Conservation (phyloP, 345 rosid species). For the Psidium guajava region DNA sequence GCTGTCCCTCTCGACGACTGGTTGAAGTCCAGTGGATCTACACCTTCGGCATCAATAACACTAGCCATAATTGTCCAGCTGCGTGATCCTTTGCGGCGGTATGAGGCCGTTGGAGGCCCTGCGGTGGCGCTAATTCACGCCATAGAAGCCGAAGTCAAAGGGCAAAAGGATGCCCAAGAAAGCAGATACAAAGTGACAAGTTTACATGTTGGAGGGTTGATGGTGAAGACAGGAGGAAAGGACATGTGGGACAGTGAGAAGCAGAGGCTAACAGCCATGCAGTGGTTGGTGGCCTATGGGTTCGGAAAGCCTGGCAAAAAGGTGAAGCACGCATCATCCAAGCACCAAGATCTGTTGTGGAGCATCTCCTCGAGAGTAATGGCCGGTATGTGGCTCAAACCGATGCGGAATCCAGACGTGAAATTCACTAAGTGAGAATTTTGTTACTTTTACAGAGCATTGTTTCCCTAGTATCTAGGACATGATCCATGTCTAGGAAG, state of each 20-base stretch:
- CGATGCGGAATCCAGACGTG: slow-evolving; percentile 84
- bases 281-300: slow-evolving; percentile 75
- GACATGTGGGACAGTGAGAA: slow-evolving; percentile 49
- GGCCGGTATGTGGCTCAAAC: slow-evolving; percentile 96
- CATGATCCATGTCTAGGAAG: background rate
- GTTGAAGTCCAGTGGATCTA: slow-evolving; percentile 17
- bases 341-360: slow-evolving; percentile 54
- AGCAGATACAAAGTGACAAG: slow-evolving; percentile 45
- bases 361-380: slow-evolving; percentile 82
- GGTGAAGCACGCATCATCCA: slow-evolving; percentile 26
- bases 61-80: slow-evolving; percentile 52
- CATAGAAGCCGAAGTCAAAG: slow-evolving; percentile 6
- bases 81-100: slow-evolving; percentile 77
- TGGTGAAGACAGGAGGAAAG: slow-evolving; percentile 27
- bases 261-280: slow-evolving; percentile 76
- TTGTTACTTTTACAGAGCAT: background rate
- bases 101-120: slow-evolving; percentile 84
- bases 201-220: slow-evolving; percentile 64
- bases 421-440: slow-evolving; percentile 28
- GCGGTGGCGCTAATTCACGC: slow-evolving; percentile 50
- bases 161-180: slow-evolving; percentile 18
- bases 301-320: slow-evolving; percentile 52
- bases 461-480: background rate
- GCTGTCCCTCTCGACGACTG: slow-evolving; percentile 67
- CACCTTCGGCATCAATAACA: slow-evolving; percentile 13